Evolutionary conservation across 768 basidiomycete species (phyloP), one percentile per base, ranked within the genome.

Genomic region (Tricholoma terreum): DNA sequence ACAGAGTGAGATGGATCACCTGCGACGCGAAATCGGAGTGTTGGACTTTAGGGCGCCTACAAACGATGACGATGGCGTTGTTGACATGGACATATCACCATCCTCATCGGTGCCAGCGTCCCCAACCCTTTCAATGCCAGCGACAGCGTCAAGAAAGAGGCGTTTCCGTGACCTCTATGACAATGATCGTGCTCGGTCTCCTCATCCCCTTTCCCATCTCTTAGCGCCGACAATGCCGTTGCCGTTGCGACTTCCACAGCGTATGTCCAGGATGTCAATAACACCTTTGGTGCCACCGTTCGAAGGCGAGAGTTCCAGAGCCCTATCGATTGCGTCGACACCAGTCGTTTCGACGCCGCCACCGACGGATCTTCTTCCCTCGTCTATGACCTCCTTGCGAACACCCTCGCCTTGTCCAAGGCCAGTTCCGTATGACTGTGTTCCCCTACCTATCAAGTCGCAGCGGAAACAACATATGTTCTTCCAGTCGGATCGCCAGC

Each of bases 401-500:
- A 49, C 52, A 19, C 52, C 52, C 11, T 27, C 43, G 9, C 52
- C 52, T 1, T 30, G 38, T 31, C 27, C 22, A 11, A 54, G 30
- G 10, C 17, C 27, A 6, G 21, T 60, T 11, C 59, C 52, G 24
- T 33, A 64, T n/a, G 60, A 66, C 9, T 56, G 61, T 52, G 34
- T 61, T 3, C 63, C 65, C 7, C 52, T 68, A 15, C 67, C 67
- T 21, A 63, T 66, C 50, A 68, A 68, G 35, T 65, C 62, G 9
- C 65, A 65, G 57, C 52, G 67, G 42, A 68, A 68, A 52, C 66
- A 67, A 51, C 50, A 59, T 43, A 60, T 61, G 46, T 61, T 61
- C 40, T 54, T 54, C 52, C 52, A 21, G 0, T 12, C 52, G 4
- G 34, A 43, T 14, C 38, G 40, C 27, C 52, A 54, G 30, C 46